phyloP scores from a whole-genome alignment of 2,329 filamentous ascomycete species.

The Botrytis porri region DNA sequence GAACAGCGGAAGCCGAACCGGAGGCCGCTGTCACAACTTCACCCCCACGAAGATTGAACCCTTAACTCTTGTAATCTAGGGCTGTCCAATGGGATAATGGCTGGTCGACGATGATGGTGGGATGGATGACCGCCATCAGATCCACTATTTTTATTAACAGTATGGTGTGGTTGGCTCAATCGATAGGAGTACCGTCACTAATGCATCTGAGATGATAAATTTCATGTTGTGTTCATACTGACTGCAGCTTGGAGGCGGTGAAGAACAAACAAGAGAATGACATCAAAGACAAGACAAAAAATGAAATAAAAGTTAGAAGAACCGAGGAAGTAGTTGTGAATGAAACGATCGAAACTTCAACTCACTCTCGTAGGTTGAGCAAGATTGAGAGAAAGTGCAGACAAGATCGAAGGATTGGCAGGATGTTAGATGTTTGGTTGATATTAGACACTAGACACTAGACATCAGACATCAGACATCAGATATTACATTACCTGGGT shows the following conservation, averaged over 20 bases:
- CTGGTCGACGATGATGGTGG: not conserved
- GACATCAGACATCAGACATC: not conserved
- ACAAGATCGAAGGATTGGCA: not conserved
- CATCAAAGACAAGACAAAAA: not conserved
- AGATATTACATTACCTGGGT: no score
- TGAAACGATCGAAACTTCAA: not conserved
- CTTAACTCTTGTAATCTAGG: not conserved
- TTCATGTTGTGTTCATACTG: not conserved
- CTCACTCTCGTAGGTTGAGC: not conserved
- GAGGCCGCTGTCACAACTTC: not conserved
- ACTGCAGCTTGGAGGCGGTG: slow-evolving; percentile 4
- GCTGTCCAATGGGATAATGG: not conserved
- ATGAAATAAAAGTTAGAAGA: not conserved
- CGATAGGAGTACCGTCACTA: not conserved
- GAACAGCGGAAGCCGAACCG: not conserved
- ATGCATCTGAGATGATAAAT: not conserved
- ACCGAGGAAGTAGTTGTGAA: not conserved
- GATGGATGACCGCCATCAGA: slow-evolving; percentile 1
- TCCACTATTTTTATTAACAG: not conserved
- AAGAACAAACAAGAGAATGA: not conserved
- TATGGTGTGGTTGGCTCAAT: not conserved
- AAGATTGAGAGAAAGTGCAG: not conserved
- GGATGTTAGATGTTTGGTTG: not conserved
- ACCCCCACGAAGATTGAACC: slow-evolving; percentile 6
- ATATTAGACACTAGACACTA: not conserved